Evolutionary conservation across 768 basidiomycete species (phyloP), one percentile per base, ranked within the genome.

Genomic region (Leccinum imitatum): DNA sequence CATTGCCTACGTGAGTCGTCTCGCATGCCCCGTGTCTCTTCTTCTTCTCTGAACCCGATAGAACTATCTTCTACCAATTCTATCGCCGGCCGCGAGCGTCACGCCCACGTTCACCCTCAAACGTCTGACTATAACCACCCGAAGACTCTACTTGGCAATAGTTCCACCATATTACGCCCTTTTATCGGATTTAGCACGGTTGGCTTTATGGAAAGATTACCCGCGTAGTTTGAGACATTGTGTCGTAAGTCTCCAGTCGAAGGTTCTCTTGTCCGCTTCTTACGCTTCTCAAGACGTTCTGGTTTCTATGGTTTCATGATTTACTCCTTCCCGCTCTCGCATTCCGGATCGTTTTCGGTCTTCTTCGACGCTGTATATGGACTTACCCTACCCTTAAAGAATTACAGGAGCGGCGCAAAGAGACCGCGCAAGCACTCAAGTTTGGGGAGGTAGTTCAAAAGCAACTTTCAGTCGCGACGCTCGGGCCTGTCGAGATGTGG

Each of bases 251-350:
- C 33, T 21, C 30, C 39, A 56, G 19, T 15, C 39, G 10, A 48
- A 10, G 60, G 54, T n/a, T 39, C 44, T 19, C n/a, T 27, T 46
- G 50, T 56, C 47, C 14, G 15, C 35, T 48, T 50, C 25, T 65
- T 23, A 65, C 6, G 30, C 52, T 33, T 37, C 50, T 48, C 39
- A 61, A 88, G 88, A 58, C 77, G 1, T 89, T 81, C 63, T 89
- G 88, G 88, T 69, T 78, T 37, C 65, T 87, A 15, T 89, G 87
- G 87, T 82, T 82, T 69, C 65, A 82, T 54, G 78, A 87, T 64
- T 66, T 86, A 14, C 76, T 90, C 4, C 73, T 82, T 13, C 81
- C 88, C 13, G 77, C 79, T 8, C 67, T 86, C 25, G 60, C 86
- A 52, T 68, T 82, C 46, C 76, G 78, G 39, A 67, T 87, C 14